A percentile compares a stretch with the other conserved stretches of the same genome.
Evolutionary conservation across 179 eudicot species (phyloP).

Genomic region (Beta corolliflora): DNA sequence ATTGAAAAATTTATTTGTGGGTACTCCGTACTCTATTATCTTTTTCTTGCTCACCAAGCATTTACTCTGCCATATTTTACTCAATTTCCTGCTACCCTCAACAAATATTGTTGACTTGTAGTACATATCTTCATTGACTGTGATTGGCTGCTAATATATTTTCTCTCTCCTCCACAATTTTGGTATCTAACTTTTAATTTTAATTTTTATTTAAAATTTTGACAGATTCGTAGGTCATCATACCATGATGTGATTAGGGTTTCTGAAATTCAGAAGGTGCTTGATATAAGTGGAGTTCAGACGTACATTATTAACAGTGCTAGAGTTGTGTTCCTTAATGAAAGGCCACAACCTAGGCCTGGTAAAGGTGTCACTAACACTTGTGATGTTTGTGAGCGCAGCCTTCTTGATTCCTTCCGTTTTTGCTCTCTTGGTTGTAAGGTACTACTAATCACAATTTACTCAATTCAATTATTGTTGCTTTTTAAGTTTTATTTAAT

Average conservation of each 20-base stretch:
- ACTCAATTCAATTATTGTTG: not conserved
- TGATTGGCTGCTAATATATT: slow-evolving; percentile 2
- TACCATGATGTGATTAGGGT: slow-evolving; percentile 97
- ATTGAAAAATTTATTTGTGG: not conserved
- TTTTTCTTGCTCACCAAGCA: slow-evolving; percentile 34
- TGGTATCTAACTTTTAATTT: not conserved
- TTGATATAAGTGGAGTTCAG: slow-evolving; percentile 79
- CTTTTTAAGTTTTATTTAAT: not conserved
- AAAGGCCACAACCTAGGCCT: slow-evolving; percentile 95
- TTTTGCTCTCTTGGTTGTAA: slow-evolving; percentile 97
- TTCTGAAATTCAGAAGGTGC: slow-evolving; percentile 72
- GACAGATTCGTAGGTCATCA: slow-evolving; percentile 93
- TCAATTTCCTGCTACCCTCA: slow-evolving; percentile 18
- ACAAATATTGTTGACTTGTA: slow-evolving; percentile 35
- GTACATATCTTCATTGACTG: not conserved
- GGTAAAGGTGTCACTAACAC: slow-evolving; percentile 96
- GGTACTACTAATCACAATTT: slow-evolving; percentile 38
- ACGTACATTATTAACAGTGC: slow-evolving; percentile 96
- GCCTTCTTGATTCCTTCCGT: slow-evolving; percentile 89
- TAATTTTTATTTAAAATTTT: not conserved
- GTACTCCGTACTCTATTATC: too few species aligned
- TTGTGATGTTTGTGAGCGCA: slow-evolving; percentile 81
- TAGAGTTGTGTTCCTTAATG: slow-evolving; percentile 84
- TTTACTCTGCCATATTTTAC: not conserved
- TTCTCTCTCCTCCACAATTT: not conserved